These are phyloP conservation scores for Plasmodium knowlesi DNA, from an alignment of 169 alveolate genomes.

Conservation along the genomic window DNA sequence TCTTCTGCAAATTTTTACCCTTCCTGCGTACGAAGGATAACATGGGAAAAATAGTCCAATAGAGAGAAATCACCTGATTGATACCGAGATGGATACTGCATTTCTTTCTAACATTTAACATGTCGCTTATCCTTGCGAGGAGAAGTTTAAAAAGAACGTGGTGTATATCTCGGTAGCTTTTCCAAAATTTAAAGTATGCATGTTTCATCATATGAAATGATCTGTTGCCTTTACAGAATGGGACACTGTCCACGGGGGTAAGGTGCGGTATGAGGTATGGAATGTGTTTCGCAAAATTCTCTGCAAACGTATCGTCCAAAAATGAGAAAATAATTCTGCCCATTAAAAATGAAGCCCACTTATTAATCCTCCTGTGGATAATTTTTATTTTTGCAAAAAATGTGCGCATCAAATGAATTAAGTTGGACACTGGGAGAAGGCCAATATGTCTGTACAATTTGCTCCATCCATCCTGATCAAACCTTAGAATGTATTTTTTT, in stretches of 20 bases:
- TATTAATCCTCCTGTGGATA: not conserved
- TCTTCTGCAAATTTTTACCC: not conserved
- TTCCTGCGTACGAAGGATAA: not conserved
- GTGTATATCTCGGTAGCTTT: not conserved
- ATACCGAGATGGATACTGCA: constrained; percentile 4
- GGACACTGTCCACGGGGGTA: not conserved
- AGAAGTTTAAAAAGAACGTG: not conserved
- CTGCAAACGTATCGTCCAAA: not conserved
- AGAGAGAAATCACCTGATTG: constrained; percentile 1
- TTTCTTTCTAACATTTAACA: constrained; percentile 15
- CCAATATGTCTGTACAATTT: not conserved
- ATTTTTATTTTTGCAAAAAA: constrained; percentile 7
- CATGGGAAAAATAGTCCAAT: not conserved
- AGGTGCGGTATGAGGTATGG: not conserved
- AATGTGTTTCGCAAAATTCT: not conserved
- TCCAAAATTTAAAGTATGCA: not conserved
- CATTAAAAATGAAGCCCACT: constrained; percentile 16
- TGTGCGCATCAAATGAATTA: not conserved
- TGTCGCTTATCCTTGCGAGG: not conserved
- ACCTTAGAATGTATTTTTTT: not conserved
- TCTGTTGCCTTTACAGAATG: not conserved
- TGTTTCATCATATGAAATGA: not conserved
- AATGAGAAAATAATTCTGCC: not conserved
- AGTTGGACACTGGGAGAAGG: not conserved
- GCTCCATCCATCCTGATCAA: not conserved